A percentile compares a stretch with the other conserved stretches of the same genome.
phyloP scores from a whole-genome alignment of 2,329 filamentous ascomycete species.

The Calonectria leucothoes region DNA sequence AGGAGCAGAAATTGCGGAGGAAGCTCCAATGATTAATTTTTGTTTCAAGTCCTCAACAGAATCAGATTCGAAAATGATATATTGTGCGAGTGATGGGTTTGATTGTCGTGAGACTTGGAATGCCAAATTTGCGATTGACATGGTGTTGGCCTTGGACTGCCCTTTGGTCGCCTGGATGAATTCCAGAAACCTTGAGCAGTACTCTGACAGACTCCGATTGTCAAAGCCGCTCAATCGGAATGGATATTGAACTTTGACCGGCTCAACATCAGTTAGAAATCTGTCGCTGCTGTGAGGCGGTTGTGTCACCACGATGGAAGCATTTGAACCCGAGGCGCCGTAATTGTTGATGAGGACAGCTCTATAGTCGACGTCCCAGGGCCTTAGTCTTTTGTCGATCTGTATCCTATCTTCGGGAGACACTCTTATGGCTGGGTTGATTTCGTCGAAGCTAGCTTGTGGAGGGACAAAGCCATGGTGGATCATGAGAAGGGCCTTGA shows the following conservation, averaged over 20 bases:
- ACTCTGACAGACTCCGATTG: not conserved
- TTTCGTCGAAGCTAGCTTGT: slow-evolving; percentile 46
- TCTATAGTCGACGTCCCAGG: slow-evolving; percentile 31
- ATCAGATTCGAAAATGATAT: not conserved
- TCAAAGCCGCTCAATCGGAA: not conserved
- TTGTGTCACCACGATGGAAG: not conserved
- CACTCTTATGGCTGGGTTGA: slow-evolving; percentile 41
- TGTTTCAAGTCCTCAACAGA: not conserved
- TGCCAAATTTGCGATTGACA: not conserved
- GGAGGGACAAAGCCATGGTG: slow-evolving; percentile 40
- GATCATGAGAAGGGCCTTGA: slow-evolving; percentile 61
- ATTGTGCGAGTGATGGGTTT: not conserved
- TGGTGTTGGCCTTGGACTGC: not conserved
- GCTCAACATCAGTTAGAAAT: not conserved
- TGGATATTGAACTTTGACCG: not conserved
- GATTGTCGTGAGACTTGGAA: not conserved
- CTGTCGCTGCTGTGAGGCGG: not conserved
- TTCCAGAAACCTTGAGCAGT: not conserved
- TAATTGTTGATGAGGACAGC: slow-evolving; percentile 49
- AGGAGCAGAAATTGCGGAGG: not conserved
- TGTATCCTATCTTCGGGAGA: not conserved
- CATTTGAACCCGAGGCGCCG: slow-evolving; percentile 45
- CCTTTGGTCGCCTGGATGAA: not conserved
- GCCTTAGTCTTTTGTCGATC: not conserved
- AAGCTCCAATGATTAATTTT: not conserved